Evolutionary conservation across 2,329 filamentous ascomycete species (phyloP).

Genomic region (Dendrostoma leiphaemia): DNA sequence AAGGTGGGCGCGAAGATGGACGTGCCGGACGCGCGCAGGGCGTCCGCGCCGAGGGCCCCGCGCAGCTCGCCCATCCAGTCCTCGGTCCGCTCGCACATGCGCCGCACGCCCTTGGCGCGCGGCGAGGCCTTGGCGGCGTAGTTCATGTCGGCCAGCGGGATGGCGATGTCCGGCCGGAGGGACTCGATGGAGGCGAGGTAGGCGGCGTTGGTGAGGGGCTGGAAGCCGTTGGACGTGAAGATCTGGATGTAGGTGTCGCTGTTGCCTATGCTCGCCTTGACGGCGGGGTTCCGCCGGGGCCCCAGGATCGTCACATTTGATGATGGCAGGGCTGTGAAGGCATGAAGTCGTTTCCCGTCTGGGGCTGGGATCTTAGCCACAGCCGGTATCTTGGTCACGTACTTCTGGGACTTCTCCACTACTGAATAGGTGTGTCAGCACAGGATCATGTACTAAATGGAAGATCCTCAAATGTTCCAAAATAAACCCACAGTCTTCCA

Average conservation of each 20-base stretch:
- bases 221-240: slow-evolving; percentile 84
- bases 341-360: slow-evolving; percentile 61
- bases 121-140: slow-evolving; percentile 43
- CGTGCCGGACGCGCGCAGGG: slow-evolving; percentile 19
- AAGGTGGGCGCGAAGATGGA: slow-evolving; percentile 66
- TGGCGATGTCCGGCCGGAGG: slow-evolving; percentile 76
- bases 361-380: slow-evolving; percentile 33
- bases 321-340: slow-evolving; percentile 71
- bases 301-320: slow-evolving; percentile 69
- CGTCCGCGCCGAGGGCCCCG: slow-evolving; percentile 34
- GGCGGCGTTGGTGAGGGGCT: slow-evolving; percentile 63
- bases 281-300: slow-evolving; percentile 73
- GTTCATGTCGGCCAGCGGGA: slow-evolving; percentile 73
- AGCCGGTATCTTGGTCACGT: slow-evolving; percentile 43
- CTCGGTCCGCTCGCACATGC: slow-evolving; percentile 85
- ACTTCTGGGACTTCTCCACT: slow-evolving; percentile 46
- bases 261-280: slow-evolving; percentile 69
- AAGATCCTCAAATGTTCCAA: slow-evolving; percentile 3
- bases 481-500: slow-evolving; percentile 82
- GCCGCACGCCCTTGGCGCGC: slow-evolving; percentile 69
- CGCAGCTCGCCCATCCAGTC: slow-evolving; percentile 75
- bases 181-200: slow-evolving; percentile 64
- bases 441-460: not conserved
- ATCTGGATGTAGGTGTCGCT: slow-evolving; percentile 70
- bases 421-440: slow-evolving; percentile 36